Evolutionary conservation across 306 rosid genomes (phyloP).

Genomic region (Quercus mongolica): DNA sequence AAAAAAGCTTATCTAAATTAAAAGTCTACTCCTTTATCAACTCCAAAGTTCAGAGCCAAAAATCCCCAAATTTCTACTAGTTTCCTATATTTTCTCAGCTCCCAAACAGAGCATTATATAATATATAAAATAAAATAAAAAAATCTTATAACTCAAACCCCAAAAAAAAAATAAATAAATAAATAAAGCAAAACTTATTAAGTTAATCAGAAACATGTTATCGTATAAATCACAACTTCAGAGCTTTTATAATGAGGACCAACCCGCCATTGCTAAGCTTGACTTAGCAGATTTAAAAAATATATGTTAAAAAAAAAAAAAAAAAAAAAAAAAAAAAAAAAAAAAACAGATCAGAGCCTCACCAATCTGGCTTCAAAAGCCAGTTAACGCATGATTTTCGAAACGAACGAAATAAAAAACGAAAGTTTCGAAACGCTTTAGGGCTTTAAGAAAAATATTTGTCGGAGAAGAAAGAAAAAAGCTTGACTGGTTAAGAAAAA

Average conservation of each 20-base stretch:
- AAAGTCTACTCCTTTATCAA: not conserved
- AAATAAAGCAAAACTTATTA: too few species aligned
- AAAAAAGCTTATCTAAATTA: not conserved
- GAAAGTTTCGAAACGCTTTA: slow-evolving; percentile 20
- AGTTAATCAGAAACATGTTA: not conserved
- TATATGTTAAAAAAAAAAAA: not conserved
- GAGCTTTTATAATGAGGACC: slow-evolving; percentile 25
- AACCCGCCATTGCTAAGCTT: slow-evolving; percentile 39
- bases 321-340: not conserved
- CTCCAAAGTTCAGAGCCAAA: not conserved
- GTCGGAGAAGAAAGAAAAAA: not conserved
- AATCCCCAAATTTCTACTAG: not conserved
- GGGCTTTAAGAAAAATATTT: not conserved
- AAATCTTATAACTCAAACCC: not conserved
- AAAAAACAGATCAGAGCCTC: slow-evolving; percentile 21
- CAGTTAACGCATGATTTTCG: not conserved
- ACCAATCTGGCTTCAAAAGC: slow-evolving; percentile 18
- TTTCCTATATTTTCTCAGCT: not conserved
- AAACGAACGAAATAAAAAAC: not conserved
- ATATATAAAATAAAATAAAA: not conserved
- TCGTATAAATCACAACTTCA: slow-evolving; percentile 30
- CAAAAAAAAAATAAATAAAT: too few species aligned
- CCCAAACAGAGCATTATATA: not conserved
- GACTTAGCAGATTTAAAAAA: slow-evolving; percentile 26
- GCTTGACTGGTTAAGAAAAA: slow-evolving; percentile 42